Evolutionary conservation across 306 rosid genomes (phyloP), one percentile per base, ranked within the genome.

Genomic region (Cyamopsis tetragonoloba): DNA sequence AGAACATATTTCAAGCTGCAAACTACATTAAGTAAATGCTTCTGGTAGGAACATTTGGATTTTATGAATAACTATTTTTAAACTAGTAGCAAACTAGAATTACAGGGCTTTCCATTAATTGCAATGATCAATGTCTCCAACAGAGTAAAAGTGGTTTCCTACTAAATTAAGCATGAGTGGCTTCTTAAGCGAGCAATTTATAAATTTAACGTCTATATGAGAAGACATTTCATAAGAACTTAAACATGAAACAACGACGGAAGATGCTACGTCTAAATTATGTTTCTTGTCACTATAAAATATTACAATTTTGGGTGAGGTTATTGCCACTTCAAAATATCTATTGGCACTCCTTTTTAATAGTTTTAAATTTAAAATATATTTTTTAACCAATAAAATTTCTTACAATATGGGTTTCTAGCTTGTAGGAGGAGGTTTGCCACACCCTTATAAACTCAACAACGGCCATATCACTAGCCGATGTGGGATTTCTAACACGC

Each of bases 121-220:
- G 49, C 22, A 43, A 64, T 43, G 50, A 62, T 17, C 62, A 48
- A 49, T 17, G 10, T 39, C 59, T 42, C 30, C 60, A 30, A 15
- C 56, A 12, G 68, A 46, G 57, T 53, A 34, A 31, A 47, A 31
- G 24, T 22, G 53, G 12, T 14, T 63, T n/a, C 6, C 54, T 28
- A 63, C 14, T 50, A 48, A 38, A 62, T 31, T 28, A 62, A 48
- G 66, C 65, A 56, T 11, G 46, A 15, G 31, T 47, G 62, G 48
- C 59, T 69, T 60, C 24, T 26, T 42, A 67, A 68, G 34, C 55
- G 38, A 55, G 58, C 64, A 54, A 64, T 48, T 68, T 58, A 68
- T 47, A 46, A 7, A 56, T 49, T 62, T 48, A 68, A 63, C 39
- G 51, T 49, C 17, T 10, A 24, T 2, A 55, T 27, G 35, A 15